Conservation (phyloP, 345 rosid species). For the Sisymbrium irio region DNA sequence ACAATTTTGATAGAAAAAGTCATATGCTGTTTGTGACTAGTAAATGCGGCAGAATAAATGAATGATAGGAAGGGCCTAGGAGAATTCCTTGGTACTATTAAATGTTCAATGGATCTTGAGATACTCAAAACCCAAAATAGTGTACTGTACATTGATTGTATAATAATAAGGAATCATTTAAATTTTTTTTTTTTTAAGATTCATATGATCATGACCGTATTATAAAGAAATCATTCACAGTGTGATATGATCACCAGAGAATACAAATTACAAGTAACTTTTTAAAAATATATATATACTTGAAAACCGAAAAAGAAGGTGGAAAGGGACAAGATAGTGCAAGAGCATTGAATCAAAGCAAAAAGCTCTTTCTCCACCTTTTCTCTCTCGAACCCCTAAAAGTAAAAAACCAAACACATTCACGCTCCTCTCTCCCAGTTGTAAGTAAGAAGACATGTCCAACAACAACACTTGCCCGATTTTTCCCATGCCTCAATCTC, state of each 20-base stretch:
- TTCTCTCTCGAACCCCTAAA: background rate
- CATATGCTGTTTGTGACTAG: constrained; percentile 13
- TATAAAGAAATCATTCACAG: background rate
- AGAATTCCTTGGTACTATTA: constrained; percentile 20
- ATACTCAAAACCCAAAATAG: background rate
- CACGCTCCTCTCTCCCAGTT: background rate
- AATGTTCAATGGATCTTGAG: constrained; percentile 23
- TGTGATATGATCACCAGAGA: background rate
- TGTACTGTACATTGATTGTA: background rate
- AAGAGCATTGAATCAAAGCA: constrained; percentile 19
- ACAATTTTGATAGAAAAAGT: background rate
- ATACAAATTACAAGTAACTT: background rate
- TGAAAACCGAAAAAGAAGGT: constrained; percentile 11
- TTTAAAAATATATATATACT: background rate
- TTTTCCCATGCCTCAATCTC: constrained; percentile 65
- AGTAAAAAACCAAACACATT: background rate
- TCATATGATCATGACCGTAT: background rate
- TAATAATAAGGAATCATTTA: background rate
- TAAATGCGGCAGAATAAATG: background rate
- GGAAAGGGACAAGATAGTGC: constrained; percentile 23
- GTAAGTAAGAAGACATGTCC: background rate
- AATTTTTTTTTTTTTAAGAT: background rate
- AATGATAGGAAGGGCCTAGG: constrained; percentile 18
- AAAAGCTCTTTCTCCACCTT: background rate
- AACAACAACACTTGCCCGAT: constrained; percentile 52